Evolutionary conservation across 352 stramenopile genomes (phyloP).

Genomic region (Phytophthora agathidicida): DNA sequence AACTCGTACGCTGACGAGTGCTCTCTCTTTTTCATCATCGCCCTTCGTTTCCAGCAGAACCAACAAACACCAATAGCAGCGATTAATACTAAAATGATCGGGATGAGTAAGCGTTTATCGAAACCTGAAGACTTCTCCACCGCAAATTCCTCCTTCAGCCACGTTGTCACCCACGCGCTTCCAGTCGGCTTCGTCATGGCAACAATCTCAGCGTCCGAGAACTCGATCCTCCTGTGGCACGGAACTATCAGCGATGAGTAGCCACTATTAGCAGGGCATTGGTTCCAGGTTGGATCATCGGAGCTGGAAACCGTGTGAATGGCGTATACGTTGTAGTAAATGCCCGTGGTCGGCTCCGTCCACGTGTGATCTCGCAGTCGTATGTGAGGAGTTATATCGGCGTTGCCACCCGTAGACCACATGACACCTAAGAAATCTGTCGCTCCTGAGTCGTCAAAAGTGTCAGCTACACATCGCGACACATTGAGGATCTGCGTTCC

Average conservation of each 20-base stretch:
- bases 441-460: constrained; percentile 11
- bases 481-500: constrained; percentile 43
- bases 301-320: constrained; percentile 25
- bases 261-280: constrained; percentile 12
- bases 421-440: constrained; percentile 25
- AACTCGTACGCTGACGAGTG: constrained; percentile 3
- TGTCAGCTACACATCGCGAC: constrained; percentile 35
- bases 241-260: constrained; percentile 31
- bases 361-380: constrained; percentile 35
- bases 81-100: constrained; percentile 12
- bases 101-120: constrained; percentile 23
- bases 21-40: neutral
- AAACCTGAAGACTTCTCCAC: constrained; percentile 10
- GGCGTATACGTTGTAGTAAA: constrained; percentile 26
- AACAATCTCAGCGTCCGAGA: constrained; percentile 17
- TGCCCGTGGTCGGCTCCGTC: constrained; percentile 19
- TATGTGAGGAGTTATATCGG: constrained; percentile 19
- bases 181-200: constrained; percentile 12
- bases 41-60: constrained; percentile 20
- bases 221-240: constrained; percentile 23
- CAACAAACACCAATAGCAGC: neutral
- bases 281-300: constrained; percentile 24
- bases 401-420: constrained; percentile 34
- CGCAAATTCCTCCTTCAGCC: constrained; percentile 27
- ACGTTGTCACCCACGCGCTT: constrained; percentile 25